Base-by-base conservation (phyloP, 1,284 basidiomycete genomes). In the Phellopilus nigrolimitatus region DNA sequence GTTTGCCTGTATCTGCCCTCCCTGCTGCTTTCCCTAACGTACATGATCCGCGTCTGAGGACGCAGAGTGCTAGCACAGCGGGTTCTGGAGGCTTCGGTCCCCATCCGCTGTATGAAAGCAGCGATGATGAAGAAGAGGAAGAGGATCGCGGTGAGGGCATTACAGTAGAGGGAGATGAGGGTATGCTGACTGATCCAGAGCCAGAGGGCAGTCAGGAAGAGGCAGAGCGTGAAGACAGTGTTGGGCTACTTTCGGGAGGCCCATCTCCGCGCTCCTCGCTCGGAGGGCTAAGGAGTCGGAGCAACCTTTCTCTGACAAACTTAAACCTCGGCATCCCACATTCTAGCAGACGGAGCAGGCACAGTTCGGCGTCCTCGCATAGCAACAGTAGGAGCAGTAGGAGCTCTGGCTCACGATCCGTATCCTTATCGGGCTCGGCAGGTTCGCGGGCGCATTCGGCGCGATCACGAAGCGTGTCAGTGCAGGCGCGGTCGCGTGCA, bases 201-300 rank as follows among this genome's bases (percentile, higher is more conserved):
- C 72, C 73, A 8, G 76, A 78, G 51, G 76, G 75, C 3, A 73
- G 73, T 6, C 68, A 78, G 27, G 80, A 80, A 56, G 78, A 74
- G 44, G 81, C 74, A 8, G 85, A 89, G 63, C 72, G 74, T 27
- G 83, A 87, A 44, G 86, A 89, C 60, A 75, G 75, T 46, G 79
- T 90, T 43, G 88, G 85, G 12, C 61, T 74, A 10, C 67, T 90
- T 28, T 75, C 74, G 49, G 64, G 69, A 36, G 68, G 66, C 1
- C 73, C 75, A 10, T 82, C 80, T 58, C 83, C 82, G 3, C 71
- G 73, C 30, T 70, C 73, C 4, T 85, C 84, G 21, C 66, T 79
- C 24, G 72, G 70, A 5, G 76, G 74, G 43, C 66, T 73, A 51
- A 65, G 72, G n/a, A 70, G 66, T 45, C 67, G 70, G 46, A 51